Evolutionary conservation across 2,329 filamentous ascomycete genomes (phyloP).

Genomic region (Aspergillus aculeatus): DNA sequence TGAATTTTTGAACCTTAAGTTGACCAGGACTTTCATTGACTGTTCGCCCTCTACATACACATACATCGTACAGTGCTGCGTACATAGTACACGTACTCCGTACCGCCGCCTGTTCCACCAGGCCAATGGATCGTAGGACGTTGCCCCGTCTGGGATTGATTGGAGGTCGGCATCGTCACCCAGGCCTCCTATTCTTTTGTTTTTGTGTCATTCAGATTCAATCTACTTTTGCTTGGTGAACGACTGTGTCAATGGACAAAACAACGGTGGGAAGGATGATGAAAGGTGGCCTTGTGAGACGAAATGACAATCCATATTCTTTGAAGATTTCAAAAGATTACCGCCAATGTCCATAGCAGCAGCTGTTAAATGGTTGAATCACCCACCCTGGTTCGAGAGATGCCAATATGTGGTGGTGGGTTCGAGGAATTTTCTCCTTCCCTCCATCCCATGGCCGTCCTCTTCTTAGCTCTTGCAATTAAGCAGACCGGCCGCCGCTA

Average conservation of each 20-base stretch:
- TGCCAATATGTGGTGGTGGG: background rate
- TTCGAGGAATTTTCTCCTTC: constrained; percentile 4
- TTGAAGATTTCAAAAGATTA: too few relatives aligned
- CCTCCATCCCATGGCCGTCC: background rate
- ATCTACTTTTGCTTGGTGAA: background rate
- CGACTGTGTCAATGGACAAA: background rate
- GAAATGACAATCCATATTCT: background rate
- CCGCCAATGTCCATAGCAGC: too few relatives aligned
- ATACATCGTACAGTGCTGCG: too few relatives aligned
- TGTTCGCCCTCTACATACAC: too few relatives aligned
- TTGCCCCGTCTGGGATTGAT: constrained; percentile 4
- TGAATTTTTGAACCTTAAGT: background rate
- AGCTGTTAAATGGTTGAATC: background rate
- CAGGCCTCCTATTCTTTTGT: background rate
- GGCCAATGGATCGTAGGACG: constrained; percentile 4
- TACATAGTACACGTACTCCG: background rate
- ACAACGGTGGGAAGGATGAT: background rate
- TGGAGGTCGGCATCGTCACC: background rate
- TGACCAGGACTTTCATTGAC: background rate
- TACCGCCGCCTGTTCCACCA: constrained; percentile 2
- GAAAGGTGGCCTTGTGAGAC: background rate
- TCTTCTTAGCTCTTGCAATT: background rate
- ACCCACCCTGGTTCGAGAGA: background rate
- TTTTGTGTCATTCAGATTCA: background rate
- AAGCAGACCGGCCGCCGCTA: background rate